Conservation (phyloP, 1,284 basidiomycete species). For the Stygiomarasmius scandens region DNA sequence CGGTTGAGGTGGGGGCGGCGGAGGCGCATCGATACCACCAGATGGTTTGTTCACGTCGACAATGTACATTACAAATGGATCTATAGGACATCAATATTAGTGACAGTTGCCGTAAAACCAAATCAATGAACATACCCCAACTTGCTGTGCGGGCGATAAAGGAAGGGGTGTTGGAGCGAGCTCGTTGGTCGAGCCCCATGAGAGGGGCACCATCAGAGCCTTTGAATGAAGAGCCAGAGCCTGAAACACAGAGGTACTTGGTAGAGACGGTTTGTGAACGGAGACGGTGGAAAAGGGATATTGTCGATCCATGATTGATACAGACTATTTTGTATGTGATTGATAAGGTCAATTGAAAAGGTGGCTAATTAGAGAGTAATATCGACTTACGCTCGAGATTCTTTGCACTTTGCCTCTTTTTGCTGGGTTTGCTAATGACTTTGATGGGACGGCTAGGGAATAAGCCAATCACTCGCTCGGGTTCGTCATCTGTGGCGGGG, state of each 20-base stretch:
- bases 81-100: slow-evolving; percentile 38
- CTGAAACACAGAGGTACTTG: slow-evolving; percentile 93
- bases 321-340: slow-evolving; percentile 64
- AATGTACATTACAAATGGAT: slow-evolving; percentile 96
- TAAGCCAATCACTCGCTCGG: slow-evolving; percentile 79
- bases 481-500: slow-evolving; percentile 76
- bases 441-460: slow-evolving; percentile 94
- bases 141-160: slow-evolving; percentile 85
- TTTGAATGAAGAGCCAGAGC: slow-evolving; percentile 86
- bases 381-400: slow-evolving; percentile 82
- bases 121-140: slow-evolving; percentile 60
- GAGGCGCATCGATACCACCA: slow-evolving; percentile 72
- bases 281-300: slow-evolving; percentile 93
- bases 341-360: slow-evolving; percentile 18
- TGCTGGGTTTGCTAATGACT: slow-evolving; percentile 95
- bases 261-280: slow-evolving; percentile 94
- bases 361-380: slow-evolving; percentile 19
- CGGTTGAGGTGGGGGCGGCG: slow-evolving; percentile 76
- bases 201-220: slow-evolving; percentile 87
- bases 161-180: slow-evolving; percentile 73
- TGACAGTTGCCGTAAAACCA: slow-evolving; percentile 20
- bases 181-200: slow-evolving; percentile 77
- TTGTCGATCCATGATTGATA: slow-evolving; percentile 93
- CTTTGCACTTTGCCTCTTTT: slow-evolving; percentile 93
- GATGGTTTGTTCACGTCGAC: slow-evolving; percentile 84